Evolutionary conservation across 345 rosid species (phyloP).

Genomic region (Stellera chamaejasme): DNA sequence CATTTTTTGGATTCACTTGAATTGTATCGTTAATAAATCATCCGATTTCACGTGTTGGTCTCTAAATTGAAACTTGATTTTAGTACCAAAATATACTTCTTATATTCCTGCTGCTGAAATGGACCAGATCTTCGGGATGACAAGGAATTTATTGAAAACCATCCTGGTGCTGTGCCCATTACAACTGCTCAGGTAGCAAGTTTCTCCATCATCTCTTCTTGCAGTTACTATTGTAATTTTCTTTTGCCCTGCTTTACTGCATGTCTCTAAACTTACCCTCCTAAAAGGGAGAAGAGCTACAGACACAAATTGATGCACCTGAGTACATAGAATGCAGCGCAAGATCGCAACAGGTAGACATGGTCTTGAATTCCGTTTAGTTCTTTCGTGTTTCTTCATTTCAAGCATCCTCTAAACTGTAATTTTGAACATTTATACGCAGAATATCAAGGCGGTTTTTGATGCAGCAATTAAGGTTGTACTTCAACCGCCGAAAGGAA

Average conservation of each 20-base stretch:
- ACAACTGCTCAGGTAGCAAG: slow-evolving; percentile 53
- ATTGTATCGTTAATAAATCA: too few species aligned
- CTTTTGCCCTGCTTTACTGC: background rate
- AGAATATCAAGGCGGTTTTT: slow-evolving; percentile 92
- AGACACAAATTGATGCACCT: slow-evolving; percentile 69
- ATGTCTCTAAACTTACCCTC: background rate
- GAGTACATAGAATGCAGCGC: slow-evolving; percentile 93
- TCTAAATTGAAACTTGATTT: too few species aligned
- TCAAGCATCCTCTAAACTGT: slow-evolving; percentile 2
- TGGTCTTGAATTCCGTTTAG: background rate
- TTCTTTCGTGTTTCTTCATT: background rate
- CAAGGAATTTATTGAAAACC: slow-evolving; percentile 76
- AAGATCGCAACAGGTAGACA: slow-evolving; percentile 80
- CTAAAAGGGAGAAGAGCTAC: slow-evolving; percentile 85
- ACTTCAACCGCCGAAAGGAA: slow-evolving; percentile 88
- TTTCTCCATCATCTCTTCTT: background rate
- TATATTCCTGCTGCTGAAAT: slow-evolving; percentile 17
- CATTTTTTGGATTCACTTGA: too few species aligned
- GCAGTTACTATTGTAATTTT: background rate
- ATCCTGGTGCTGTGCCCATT: slow-evolving; percentile 93
- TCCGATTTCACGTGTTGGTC: too few species aligned
- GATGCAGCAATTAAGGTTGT: slow-evolving; percentile 91
- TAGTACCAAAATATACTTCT: background rate
- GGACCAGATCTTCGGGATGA: slow-evolving; percentile 86
- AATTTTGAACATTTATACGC: slow-evolving; percentile 16